Base-by-base conservation (phyloP, 805 yeast species). In the Ogataea kodamae region DNA sequence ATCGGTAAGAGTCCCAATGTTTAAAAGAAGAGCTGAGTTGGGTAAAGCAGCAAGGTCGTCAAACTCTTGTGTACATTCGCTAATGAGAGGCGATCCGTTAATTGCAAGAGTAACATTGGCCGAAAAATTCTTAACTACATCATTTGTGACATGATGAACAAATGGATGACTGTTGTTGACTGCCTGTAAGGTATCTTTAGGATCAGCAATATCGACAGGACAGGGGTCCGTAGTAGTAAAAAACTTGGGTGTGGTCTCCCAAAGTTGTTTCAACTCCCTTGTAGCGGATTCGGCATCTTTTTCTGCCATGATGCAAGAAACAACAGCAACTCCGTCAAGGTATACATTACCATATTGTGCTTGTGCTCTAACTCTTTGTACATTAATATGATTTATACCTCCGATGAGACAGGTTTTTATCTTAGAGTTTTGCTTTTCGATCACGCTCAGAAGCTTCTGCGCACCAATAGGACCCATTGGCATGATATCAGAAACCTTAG, bases 41-140 rank as follows among this genome's bases (percentile, higher is more conserved):
- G 84, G 76, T 15, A 73, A 58, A 1, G 52, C 43, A 0, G 90
- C 76, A 30, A 89, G 66, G 13, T 82, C 90, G 5, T 56, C 70
- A 45, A 72, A 87, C 49, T 89, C 96, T 1, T 66, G 70, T 1
- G 65, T 49, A 22, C 77, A 66, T 49, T 85, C 94, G 12, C 92
- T 79, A 96, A 88, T 88, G 12, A 84, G 77, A 1, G 97, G 96
- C 2, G 94, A 79, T 0, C 81, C 92, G 4, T 95, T 94, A 12
- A 81, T 60, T 0, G 96, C 87, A 36, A 89, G 63, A 0, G 92
- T 76, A 5, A 85, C 84, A 51, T 88, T 88, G 5, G 97, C 96
- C 38, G 88, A 81, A 52, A 85, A 77, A 55, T 85, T 83, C 51
- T 84, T 84, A 17, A 84, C 96, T n/a, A 89, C 96, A 36, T 70